Conservation (phyloP, 2,329 filamentous ascomycete genomes). For the Cyphellophora attinorum region DNA sequence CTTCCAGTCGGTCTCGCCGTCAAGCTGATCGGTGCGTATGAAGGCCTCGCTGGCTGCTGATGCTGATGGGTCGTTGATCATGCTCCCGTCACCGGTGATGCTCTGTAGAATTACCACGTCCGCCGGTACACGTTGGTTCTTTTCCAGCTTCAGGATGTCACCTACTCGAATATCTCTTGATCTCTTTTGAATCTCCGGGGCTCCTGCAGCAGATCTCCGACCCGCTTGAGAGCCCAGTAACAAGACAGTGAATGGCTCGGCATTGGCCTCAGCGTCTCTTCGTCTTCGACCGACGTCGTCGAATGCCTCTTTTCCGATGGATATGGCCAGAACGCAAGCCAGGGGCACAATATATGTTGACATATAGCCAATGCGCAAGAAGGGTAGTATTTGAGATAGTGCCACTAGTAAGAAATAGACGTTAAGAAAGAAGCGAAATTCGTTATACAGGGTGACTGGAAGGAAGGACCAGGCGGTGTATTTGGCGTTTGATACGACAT, state of each 20-base stretch:
- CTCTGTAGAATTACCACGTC: slow-evolving; percentile 85
- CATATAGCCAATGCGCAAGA: slow-evolving; percentile 84
- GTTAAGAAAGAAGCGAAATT: slow-evolving; percentile 99
- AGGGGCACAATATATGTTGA: slow-evolving; percentile 89
- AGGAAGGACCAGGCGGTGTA: slow-evolving; percentile 93
- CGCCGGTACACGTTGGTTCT: slow-evolving; percentile 86
- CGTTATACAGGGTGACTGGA: slow-evolving; percentile 90
- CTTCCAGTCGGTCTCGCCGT: slow-evolving; percentile 99
- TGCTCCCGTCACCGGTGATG: slow-evolving; percentile 46
- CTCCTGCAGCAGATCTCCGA: slow-evolving; percentile 12
- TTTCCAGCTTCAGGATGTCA: slow-evolving; percentile 85
- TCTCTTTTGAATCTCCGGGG: slow-evolving; percentile 61
- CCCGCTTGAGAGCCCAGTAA: slow-evolving; percentile 46
- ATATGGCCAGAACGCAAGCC: slow-evolving; percentile 84
- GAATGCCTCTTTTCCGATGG: slow-evolving; percentile 87
- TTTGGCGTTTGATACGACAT: slow-evolving; percentile 92
- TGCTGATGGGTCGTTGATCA: slow-evolving; percentile 12
- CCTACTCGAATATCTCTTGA: slow-evolving; percentile 86
- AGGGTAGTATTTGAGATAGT: slow-evolving; percentile 82
- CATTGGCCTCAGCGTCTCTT: slow-evolving; percentile 87
- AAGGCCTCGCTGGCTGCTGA: slow-evolving; percentile 66
- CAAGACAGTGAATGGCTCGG: slow-evolving; percentile 75
- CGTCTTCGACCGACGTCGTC: slow-evolving; percentile 82
- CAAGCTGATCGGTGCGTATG: slow-evolving; percentile 91
- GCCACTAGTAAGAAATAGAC: slow-evolving; percentile 97